Evolutionary conservation across 768 basidiomycete species (phyloP).

Genomic region (Leccinum variicolor): DNA sequence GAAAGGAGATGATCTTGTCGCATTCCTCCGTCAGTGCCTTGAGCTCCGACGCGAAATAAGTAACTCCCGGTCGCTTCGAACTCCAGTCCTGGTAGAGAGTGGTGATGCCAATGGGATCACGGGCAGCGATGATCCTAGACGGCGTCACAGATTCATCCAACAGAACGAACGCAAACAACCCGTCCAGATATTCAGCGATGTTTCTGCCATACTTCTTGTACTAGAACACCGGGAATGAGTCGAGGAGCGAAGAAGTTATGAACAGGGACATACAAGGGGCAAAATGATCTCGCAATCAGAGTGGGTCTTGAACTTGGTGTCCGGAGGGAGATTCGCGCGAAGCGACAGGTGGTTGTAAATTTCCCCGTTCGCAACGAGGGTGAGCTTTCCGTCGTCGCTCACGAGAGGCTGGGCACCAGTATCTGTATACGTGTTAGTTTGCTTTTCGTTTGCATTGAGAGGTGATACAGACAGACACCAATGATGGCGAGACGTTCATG

Average conservation of each 20-base stretch:
- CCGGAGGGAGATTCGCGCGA: conserved; percentile 58
- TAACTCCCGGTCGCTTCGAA: conserved; percentile 73
- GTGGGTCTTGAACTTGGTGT: conserved; percentile 89
- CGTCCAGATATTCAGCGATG: conserved; percentile 81
- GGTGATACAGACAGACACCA: conserved; percentile 74
- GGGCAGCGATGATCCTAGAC: conserved; percentile 88
- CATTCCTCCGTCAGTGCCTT: conserved; percentile 90
- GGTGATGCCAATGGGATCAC: conserved; percentile 97
- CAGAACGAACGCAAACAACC: conserved; percentile 98
- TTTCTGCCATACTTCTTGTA: conserved; percentile 79
- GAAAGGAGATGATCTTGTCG: conserved; percentile 93
- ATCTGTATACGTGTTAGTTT: conserved; percentile 47
- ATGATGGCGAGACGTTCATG: conserved; percentile 98
- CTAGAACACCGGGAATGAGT: conserved; percentile 38
- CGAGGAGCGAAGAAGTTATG: not conserved
- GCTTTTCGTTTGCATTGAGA: not conserved
- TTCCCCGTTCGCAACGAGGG: conserved; percentile 95
- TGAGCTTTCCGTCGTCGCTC: conserved; percentile 78
- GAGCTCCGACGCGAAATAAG: conserved; percentile 95
- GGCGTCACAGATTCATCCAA: conserved; percentile 91
- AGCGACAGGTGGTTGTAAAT: conserved; percentile 96
- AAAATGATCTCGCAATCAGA: conserved; percentile 98
- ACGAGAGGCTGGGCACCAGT: conserved; percentile 94
- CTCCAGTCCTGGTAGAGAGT: conserved; percentile 96
- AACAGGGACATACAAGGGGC: conserved; percentile 61